These are phyloP conservation scores for Astrocystis sublimbata DNA, from an alignment of 495 filamentous ascomycete species.

Conservation along the genomic window DNA sequence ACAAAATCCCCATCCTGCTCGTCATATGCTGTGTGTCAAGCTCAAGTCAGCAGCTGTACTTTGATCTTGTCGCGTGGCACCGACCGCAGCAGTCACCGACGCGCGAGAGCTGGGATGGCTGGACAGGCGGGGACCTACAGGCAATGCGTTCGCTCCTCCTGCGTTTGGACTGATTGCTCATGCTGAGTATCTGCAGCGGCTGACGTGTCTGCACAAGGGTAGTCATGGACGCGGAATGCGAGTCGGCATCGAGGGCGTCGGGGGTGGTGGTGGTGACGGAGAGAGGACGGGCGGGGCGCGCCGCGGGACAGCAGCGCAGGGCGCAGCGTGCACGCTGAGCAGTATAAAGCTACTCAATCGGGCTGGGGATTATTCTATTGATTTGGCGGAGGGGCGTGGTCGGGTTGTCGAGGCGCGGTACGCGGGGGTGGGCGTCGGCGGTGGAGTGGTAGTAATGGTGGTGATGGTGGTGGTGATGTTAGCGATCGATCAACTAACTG, in stretches of 20 bases:
- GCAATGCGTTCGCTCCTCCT: slow-evolving; percentile 59
- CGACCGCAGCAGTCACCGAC: background rate
- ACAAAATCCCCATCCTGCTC: slow-evolving; percentile 66
- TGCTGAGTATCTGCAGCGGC: slow-evolving; percentile 60
- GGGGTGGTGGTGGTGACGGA: slow-evolving; percentile 1
- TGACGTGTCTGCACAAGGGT: slow-evolving; percentile 59
- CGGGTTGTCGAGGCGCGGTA: background rate
- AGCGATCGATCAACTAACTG: too few relatives aligned
- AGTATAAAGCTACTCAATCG: slow-evolving; percentile 16
- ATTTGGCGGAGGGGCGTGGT: background rate
- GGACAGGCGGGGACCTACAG: slow-evolving; percentile 40
- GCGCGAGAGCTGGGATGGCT: slow-evolving; percentile 8
- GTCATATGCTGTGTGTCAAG: slow-evolving; percentile 51
- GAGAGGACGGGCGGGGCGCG: slow-evolving; percentile 13
- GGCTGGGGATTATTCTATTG: background rate
- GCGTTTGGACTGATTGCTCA: slow-evolving; percentile 58
- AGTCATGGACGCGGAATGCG: slow-evolving; percentile 55
- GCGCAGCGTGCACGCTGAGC: background rate
- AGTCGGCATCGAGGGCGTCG: slow-evolving; percentile 24
- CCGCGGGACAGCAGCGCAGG: slow-evolving; percentile 11
- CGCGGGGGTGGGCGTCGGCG: slow-evolving; percentile 6
- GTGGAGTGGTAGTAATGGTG: slow-evolving; percentile 9
- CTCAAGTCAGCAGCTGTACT: slow-evolving; percentile 20
- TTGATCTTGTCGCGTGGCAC: background rate
- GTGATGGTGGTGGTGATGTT: slow-evolving; percentile 12